Base-by-base conservation (phyloP, 768 basidiomycete genomes). In the Kockovaella imperatae region DNA sequence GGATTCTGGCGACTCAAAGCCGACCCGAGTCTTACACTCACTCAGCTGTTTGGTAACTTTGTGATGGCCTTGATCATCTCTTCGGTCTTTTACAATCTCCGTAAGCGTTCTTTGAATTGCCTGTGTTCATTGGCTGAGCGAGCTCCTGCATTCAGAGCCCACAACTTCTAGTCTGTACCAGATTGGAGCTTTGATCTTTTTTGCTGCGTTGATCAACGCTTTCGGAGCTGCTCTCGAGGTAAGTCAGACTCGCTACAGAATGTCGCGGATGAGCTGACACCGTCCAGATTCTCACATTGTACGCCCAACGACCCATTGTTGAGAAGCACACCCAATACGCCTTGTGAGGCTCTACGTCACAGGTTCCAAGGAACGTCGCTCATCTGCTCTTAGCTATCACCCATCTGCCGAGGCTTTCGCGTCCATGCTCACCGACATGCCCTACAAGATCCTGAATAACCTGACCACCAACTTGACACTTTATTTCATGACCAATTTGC, bases 121-220 rank as follows among this genome's bases (percentile, higher is more conserved):
- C 42, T n/a, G n/a, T n/a, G n/a, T n/a, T n/a, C n/a, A n/a, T n/a
- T n/a, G n/a, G n/a, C n/a, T n/a, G n/a, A n/a, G n/a, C n/a, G n/a
- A n/a, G n/a, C n/a, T 10, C 20, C 18, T 28, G 25, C 3, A 20
- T 26, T 7, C 43, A 55, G 58, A 54, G 45, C 50, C 52, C n/a
- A 55, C 47, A 10, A 67, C 68, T 20, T 46, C 35, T 13, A 60
- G 57, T 46, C 68, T 70, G 47, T 64, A 56, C 47, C 53, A 52
- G 17, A 51, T 62, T 30, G 68, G 66, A 10, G 44, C 56, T 23
- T 29, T 60, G 36, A 45, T 66, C 21, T 68, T 70, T 56, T 65
- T 77, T 31, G 80, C 80, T 14, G 68, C 86, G 49, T 68, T 89
- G 35, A 78, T 80, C 0, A 81, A 80, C 38, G 74, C 74, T n/a